Base-by-base conservation (phyloP, 23 red algal species). In the Agarophyton chilense region DNA sequence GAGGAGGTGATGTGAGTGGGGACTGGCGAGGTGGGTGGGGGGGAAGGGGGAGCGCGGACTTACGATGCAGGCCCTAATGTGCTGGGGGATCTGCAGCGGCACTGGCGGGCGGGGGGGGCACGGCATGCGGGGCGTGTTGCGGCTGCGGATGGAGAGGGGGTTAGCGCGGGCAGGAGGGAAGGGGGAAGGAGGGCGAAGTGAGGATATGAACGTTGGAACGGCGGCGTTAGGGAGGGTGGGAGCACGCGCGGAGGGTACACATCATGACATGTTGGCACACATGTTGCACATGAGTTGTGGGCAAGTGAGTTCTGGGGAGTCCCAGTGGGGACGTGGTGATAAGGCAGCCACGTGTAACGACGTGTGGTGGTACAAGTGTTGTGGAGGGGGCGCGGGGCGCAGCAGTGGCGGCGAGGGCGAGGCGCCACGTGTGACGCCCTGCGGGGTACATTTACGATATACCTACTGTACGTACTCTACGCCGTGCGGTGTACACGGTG, bases 91-190 rank as follows among this genome's bases (percentile, higher is more conserved):
- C 77, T 56, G 55, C 41, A 62, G 55, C 52, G 50, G 50, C 41
- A 80, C 55, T 5, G 77, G 51, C 34, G 77, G 39, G 21, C 43
- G 68, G 3, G 68, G 68, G 29, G 68, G 41, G 18, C 35, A 32
- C 76, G 54, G 52, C 76, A 80, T 80, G n/a, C 76, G 76, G 54
- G 76, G 43, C 38, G 71, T 22, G 71, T 74, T 10, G 46, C 25
- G 14, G 24, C n/a, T 29, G 78, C 10, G 33, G 53, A 12, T 21
- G 50, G 29, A 52, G 35, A 40, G 53, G 3, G 53, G 77, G 1
- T 16, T 6, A 1, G 53, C 46, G 52, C 8, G 6, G 52, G 39
- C 13, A 11, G 42, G 17, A 16, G 73, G n/a, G 16, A 21, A n/a
- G 16, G 73, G 44, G 25, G 73, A 21, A 18, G 73, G 73, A 8